Base-by-base conservation (phyloP, 768 basidiomycete genomes). In the Mycena belliarum region DNA sequence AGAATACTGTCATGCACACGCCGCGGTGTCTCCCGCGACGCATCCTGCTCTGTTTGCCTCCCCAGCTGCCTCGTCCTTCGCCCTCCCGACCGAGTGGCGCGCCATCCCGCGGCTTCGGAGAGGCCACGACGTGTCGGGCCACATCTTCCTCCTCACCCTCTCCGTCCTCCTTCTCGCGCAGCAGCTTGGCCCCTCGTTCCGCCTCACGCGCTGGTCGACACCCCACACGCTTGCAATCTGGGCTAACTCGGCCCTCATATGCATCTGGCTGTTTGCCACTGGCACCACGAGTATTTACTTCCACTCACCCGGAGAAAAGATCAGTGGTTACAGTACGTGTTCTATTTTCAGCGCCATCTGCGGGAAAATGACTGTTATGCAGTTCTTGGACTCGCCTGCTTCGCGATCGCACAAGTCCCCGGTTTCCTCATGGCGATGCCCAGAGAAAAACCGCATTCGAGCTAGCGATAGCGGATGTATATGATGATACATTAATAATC, bases 41-140 rank as follows among this genome's bases (percentile, higher is more conserved):
- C 88, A 93, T 64, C 85, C 91, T 1, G 61, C 72, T 15, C 74
- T 92, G 41, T 91, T 93, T 73, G 66, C 29, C 29, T 32, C 29
- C 29, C 29, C 6, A 12, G 12, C 29, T 12, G 63, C 75, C 71
- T 15, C 66, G 6, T 66, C 73, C 21, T 63, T 81, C 49, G 46
- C 70, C 6, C 65, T 75, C 28, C 76, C 78, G 2, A 69, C 45
- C 2, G 77, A 73, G 15, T 87, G 81, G 82, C 69, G 68, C 26
- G 74, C 73, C 0, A 65, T 71, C 2, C 91, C 94, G 10, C 75
- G 88, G 26, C 74, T 96, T 61, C 80, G 84, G 51, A 82, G 79
- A 40, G 96, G 96, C 0, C 94, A 97, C 69, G 96, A 98, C 66
- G 84, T 98, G 15, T 95, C 93, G 0, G 96, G 96, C 8, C 96